Conservation (phyloP, 2,329 filamentous ascomycete genomes). For the Ophiocordyceps australis region DNA sequence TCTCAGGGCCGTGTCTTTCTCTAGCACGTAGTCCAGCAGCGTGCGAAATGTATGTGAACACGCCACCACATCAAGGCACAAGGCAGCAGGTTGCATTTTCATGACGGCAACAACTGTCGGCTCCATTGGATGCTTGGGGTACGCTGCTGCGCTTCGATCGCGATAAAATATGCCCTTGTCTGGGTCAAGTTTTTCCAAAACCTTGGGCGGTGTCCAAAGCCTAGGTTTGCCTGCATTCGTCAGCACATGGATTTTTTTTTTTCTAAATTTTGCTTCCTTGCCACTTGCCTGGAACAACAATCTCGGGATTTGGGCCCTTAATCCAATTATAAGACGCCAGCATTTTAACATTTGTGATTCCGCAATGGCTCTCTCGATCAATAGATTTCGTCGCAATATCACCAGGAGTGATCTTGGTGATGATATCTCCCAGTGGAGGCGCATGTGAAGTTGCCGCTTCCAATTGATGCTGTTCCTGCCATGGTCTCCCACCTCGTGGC, state of each 20-base stretch:
- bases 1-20: conserved; percentile 27
- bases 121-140: conserved; percentile 29
- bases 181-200: conserved; percentile 14
- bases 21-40: conserved; percentile 32
- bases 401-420: not conserved
- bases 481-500: no score
- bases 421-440: not conserved
- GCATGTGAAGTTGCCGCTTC: no score
- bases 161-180: conserved; percentile 32
- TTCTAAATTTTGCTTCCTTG: not conserved
- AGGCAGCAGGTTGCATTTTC: conserved; percentile 5
- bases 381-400: not conserved
- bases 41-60: conserved; percentile 41
- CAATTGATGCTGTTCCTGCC: no score
- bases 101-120: conserved; percentile 24
- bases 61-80: conserved; percentile 27
- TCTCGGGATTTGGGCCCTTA: conserved; percentile 5
- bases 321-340: conserved; percentile 20
- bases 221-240: conserved; percentile 24
- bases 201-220: conserved; percentile 24
- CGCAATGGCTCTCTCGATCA: not conserved
- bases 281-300: conserved; percentile 1
- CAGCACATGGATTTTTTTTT: no score
- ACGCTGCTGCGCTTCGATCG: conserved; percentile 33
- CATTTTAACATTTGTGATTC: not conserved